phyloP scores from a whole-genome alignment of 108 stramenopile species.

The Nitzschia inconspicua region DNA sequence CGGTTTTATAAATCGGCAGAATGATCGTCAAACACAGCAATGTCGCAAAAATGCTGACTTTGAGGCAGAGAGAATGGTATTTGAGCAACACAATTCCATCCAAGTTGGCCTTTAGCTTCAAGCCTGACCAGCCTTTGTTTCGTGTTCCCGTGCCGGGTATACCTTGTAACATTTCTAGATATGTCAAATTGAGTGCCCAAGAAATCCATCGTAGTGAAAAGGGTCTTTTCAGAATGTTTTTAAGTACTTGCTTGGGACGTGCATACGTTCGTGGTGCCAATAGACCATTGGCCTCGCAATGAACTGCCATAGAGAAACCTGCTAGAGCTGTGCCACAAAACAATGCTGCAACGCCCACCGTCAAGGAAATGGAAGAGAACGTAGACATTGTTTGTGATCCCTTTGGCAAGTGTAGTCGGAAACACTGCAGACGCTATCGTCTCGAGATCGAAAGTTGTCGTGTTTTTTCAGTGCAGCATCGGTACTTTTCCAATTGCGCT shows the following conservation, averaged over 20 bases:
- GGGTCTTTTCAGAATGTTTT: slow-evolving; percentile 4
- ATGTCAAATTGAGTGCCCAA: slow-evolving; percentile 55
- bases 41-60: slow-evolving; percentile 43
- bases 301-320: slow-evolving; percentile 14
- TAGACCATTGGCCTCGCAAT: slow-evolving; percentile 7
- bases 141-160: slow-evolving; percentile 82
- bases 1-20: slow-evolving; percentile 69
- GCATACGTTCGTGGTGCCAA: slow-evolving; percentile 15
- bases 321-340: no score
- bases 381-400: no score
- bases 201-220: slow-evolving; percentile 48
- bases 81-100: slow-evolving; percentile 77
- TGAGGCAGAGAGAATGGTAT: slow-evolving; percentile 66
- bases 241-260: slow-evolving; percentile 2
- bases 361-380: no score
- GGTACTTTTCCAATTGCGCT: no score
- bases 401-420: no score
- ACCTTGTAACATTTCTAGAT: slow-evolving; percentile 66
- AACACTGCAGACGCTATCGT: no score
- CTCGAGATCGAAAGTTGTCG: no score
- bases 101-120: slow-evolving; percentile 62
- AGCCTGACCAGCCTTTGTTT: slow-evolving; percentile 49
- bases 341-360: no score
- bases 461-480: no score
- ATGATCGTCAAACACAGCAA: slow-evolving; percentile 57